Base-by-base conservation (phyloP, 495 filamentous ascomycete genomes). In the Jackrogersella minutella region DNA sequence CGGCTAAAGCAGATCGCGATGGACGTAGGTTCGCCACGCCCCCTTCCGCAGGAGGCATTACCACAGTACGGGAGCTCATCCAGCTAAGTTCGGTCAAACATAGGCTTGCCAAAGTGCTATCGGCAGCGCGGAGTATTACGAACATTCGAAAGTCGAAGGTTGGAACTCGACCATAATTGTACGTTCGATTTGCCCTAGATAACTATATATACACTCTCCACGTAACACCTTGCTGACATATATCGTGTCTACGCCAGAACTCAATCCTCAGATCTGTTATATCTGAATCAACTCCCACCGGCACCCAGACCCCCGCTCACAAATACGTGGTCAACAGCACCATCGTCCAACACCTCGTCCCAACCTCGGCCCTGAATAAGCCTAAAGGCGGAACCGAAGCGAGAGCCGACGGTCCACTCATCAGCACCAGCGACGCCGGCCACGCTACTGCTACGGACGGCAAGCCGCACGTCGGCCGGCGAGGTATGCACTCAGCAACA, bases 311-410 rank as follows among this genome's bases (percentile, higher is more conserved):
- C 43, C 83, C 81, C 58, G 76, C 84, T 19, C 96, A 88, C 84
- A 97, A 97, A 77, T 99, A 91, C 78, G 89, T 91, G 62, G 92
- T 97, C 76, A 97, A 96, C 84, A 96, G 91, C 83, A 98, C 93
- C 67, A 97, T 98, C 74, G 95, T 99, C 62, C 95, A 99, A 77
- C 94, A 99, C 74, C 80, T 89, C 11, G 78, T 86, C 46, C 78
- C 85, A 57, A 83, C 82, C 17, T 78, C 83, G 53, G 76, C 80
- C 57, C 75, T 83, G 14, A 85, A 84, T 77, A 84, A 84, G 77
- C 63, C 81, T 43, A 79, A 77, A 33, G 78, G 76, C 52, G 72
- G 72, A 9, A 75, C 69, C 62, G 74, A 77, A 37, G 68, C 73
- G 17, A 75, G 71, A 52, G 56, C 68, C 52, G 66, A 71, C n/a